Evolutionary conservation across 768 basidiomycete species (phyloP).

Genomic region (Termitomyces bulborhizus): DNA sequence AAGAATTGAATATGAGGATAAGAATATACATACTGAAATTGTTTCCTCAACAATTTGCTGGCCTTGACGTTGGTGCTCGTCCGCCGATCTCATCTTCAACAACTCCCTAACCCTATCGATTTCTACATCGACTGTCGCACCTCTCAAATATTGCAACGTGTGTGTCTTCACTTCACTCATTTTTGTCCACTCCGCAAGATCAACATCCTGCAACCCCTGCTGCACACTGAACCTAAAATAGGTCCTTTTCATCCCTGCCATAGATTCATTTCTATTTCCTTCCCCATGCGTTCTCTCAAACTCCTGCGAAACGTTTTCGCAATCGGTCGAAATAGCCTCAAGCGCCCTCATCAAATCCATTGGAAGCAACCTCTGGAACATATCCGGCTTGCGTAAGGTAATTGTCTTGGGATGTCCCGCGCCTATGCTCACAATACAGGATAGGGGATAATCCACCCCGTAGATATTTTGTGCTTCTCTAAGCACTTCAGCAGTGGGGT

Average conservation of each 20-base stretch:
- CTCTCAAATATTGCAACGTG: not conserved
- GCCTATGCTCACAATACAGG: constrained; percentile 7
- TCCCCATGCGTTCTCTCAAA: not conserved
- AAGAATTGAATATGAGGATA: not conserved
- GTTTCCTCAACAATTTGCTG: not conserved
- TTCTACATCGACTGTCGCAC: not conserved
- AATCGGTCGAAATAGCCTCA: constrained; percentile 3
- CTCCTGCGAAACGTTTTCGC: constrained; percentile 1
- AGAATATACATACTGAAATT: not conserved
- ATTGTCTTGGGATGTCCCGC: constrained; percentile 1
- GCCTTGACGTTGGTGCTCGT: not conserved
- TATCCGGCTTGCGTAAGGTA: not conserved
- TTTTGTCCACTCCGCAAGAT: constrained; percentile 3
- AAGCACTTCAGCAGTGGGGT: constrained; percentile 2
- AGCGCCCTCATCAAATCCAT: not conserved
- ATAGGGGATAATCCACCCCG: not conserved
- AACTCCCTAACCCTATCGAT: not conserved
- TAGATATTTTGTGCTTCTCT: not conserved
- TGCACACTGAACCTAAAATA: constrained; percentile 11
- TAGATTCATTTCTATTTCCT: not conserved
- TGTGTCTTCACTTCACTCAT: constrained; percentile 6
- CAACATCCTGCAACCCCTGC: constrained; percentile 7
- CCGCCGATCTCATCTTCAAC: not conserved
- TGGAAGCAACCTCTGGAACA: not conserved
- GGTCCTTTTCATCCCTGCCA: not conserved